phyloP scores from a whole-genome alignment of 805 yeast species.

The Barnettozyma wickerhamii region DNA sequence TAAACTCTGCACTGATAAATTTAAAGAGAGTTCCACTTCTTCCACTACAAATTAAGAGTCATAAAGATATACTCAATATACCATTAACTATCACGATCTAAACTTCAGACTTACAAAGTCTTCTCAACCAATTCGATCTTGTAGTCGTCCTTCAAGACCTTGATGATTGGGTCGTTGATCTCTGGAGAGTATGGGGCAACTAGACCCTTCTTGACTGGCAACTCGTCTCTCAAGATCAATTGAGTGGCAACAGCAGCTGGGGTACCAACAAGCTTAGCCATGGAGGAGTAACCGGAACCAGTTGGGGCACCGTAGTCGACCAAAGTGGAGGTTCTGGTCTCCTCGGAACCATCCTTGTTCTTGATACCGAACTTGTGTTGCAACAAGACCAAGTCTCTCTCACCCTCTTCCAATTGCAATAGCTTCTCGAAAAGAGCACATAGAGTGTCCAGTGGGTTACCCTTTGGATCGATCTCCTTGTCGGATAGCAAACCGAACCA shows the following conservation, averaged over 20 bases:
- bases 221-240: slow-evolving; percentile 74
- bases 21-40: no score
- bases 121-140: slow-evolving; percentile 87
- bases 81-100: not conserved
- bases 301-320: slow-evolving; percentile 88
- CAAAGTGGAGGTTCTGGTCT: slow-evolving; percentile 91
- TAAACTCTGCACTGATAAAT: no score
- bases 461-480: slow-evolving; percentile 75
- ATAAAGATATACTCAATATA: not conserved
- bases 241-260: slow-evolving; percentile 96
- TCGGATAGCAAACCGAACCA: slow-evolving; percentile 94
- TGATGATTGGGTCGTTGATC: slow-evolving; percentile 86
- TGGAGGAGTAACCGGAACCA: slow-evolving; percentile 87
- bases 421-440: slow-evolving; percentile 94
- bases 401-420: slow-evolving; percentile 95
- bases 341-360: slow-evolving; percentile 90
- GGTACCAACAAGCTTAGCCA: slow-evolving; percentile 98
- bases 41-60: no score
- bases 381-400: slow-evolving; percentile 90
- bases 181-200: slow-evolving; percentile 91
- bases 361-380: slow-evolving; percentile 98
- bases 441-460: slow-evolving; percentile 91
- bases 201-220: slow-evolving; percentile 73
- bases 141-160: slow-evolving; percentile 84
- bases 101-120: slow-evolving; percentile 35